phyloP scores from a whole-genome alignment of 495 filamentous ascomycete species.

The Trypethelium eluteriae region DNA sequence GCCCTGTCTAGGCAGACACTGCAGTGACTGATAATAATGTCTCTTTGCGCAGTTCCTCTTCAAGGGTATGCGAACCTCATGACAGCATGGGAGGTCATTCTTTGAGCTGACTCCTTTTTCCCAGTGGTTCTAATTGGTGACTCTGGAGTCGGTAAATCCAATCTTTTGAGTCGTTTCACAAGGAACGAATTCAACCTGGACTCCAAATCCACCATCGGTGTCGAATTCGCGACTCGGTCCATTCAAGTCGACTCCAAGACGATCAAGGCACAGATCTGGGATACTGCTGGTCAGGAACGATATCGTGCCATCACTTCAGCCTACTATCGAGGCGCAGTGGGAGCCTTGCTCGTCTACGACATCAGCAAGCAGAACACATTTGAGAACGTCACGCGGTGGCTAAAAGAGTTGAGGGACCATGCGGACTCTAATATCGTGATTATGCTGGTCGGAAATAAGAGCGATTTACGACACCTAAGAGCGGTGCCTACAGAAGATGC shows the following conservation, averaged over 20 bases:
- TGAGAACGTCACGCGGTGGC: constrained; percentile 97
- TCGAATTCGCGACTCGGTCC: constrained; percentile 96
- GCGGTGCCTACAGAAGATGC: constrained; percentile 98
- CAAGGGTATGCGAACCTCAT: constrained; percentile 63
- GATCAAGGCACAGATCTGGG: constrained; percentile 99
- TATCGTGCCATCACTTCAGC: constrained; percentile 98
- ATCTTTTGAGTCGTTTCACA: constrained; percentile 97
- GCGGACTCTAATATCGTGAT: constrained; percentile 99
- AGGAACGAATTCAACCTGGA: constrained; percentile 99
- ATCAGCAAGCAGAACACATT: constrained; percentile 99
- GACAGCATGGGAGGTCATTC: constrained; percentile 21
- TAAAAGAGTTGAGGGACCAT: constrained; percentile 97
- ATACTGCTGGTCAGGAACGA: constrained; percentile 97
- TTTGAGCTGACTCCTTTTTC: constrained; percentile 16
- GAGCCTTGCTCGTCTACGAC: constrained; percentile 96
- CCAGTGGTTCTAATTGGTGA: constrained; percentile 97
- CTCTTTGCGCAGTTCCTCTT: constrained; percentile 75
- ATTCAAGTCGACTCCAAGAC: constrained; percentile 99
- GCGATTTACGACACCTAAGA: constrained; percentile 95
- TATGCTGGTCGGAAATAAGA: constrained; percentile 99
- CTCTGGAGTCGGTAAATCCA: constrained; percentile 98
- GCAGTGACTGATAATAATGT: constrained; percentile 24
- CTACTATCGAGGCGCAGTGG: constrained; percentile 96
- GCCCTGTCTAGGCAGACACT: constrained; percentile 24
- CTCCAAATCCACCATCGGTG: constrained; percentile 99